phyloP scores from a whole-genome alignment of 305 asterid species.

The Rubia peregrina region DNA sequence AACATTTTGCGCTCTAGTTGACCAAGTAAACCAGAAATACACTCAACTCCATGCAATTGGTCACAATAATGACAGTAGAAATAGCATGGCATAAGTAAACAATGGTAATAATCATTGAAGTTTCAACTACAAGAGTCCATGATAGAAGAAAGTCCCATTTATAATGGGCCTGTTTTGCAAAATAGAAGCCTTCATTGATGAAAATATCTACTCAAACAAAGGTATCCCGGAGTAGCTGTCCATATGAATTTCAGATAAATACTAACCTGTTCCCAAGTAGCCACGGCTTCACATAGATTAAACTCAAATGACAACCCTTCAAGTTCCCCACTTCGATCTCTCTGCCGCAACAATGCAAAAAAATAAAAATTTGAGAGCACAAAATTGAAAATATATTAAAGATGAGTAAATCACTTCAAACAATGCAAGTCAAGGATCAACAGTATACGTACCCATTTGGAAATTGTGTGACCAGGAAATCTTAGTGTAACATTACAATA shows the following conservation, averaged over 20 bases:
- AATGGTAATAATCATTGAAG: background rate
- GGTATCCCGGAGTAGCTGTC: background rate
- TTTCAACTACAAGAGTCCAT: background rate
- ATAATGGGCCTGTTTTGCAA: background rate
- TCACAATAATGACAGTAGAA: background rate
- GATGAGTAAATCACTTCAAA: background rate
- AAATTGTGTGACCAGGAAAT: slow-evolving; percentile 67
- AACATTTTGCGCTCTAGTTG: background rate
- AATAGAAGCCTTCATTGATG: background rate
- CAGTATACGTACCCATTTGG: slow-evolving; percentile 72
- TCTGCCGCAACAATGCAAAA: too few species aligned
- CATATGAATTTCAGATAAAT: background rate
- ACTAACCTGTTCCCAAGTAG: slow-evolving; percentile 99
- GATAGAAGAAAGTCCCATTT: background rate
- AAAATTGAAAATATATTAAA: background rate
- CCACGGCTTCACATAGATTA: slow-evolving; percentile 92
- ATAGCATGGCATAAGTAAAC: background rate
- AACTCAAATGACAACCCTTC: slow-evolving; percentile 69
- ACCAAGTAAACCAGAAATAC: background rate
- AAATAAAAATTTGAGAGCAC: too few species aligned
- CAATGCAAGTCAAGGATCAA: background rate
- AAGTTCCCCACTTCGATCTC: slow-evolving; percentile 82
- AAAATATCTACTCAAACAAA: background rate
- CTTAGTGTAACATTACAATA: slow-evolving; percentile 55
- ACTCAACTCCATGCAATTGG: background rate